Base-by-base conservation (phyloP, 1,284 basidiomycete genomes). In the Boletellus dicymbophilus region DNA sequence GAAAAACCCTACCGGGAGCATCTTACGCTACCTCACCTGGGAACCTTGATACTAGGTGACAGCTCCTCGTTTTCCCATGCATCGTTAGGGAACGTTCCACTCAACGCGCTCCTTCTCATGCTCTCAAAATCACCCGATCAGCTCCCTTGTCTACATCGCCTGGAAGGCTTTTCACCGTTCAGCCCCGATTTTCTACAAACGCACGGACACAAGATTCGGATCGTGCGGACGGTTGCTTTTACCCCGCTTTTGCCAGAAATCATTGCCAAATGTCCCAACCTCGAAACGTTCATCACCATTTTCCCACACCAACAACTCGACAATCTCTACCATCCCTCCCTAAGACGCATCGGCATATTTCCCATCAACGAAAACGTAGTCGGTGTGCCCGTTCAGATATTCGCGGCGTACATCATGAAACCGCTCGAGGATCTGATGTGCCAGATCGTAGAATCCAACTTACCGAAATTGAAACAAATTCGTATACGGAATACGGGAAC, bases 141-240 rank as follows among this genome's bases (percentile, higher is more conserved):
- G 33, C 58, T 77, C 3, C 75, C 76, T 3, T 54, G 54, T 16
- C 58, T 78, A n/a, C 58, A 63, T 11, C 65, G 72, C 21, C 63
- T 77, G 26, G 75, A 77, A 46, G 66, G 71, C 13, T 75, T 74
- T 34, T 64, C 72, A 2, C 71, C 73, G 13, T 75, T 76, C 3
- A 63, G 64, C 37, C 55, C 66, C 27, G 56, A 60, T 11, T 78
- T 77, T 51, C 60, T 77, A 51, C 44, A 52, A 13, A 61, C 64
- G 0, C 73, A 78, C 28, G 76, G 75, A 5, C 54, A 54, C 44
- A 77, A 77, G 58, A 65, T 77, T 33, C 63, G 63, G 20, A 58
- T 57, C 20, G 67, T 76, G 37, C 67, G 72, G 42, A 74, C 72
- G 3, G 64, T 66, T 41, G 49, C 68, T 48, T 26, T 66, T 57